Base-by-base conservation (phyloP, 2,329 filamentous ascomycete genomes). In the Nakataea oryzae region DNA sequence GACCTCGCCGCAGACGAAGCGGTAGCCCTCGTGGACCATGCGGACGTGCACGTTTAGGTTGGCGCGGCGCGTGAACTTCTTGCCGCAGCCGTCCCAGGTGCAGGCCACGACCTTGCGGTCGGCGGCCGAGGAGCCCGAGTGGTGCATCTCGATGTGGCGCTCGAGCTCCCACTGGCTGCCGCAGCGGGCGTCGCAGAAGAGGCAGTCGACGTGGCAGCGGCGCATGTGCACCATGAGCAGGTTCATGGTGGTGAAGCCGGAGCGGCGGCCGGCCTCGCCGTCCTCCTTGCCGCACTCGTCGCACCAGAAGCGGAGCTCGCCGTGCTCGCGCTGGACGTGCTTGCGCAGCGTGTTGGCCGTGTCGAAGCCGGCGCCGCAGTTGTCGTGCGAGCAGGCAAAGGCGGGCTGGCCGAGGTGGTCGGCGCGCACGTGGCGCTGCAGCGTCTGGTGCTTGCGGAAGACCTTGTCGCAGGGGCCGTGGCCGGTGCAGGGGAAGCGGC, bases 381-480 rank as follows among this genome's bases (percentile, higher is more conserved):
- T 28, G 21, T 69, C 68, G 63, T 87, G 79, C 1, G 79, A 77
- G 72, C 93, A 97, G 6, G 81, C 79, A 69, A 86, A 96, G 0
- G 90, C 86, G 57, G 87, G 85, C 63, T 88, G 75, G 30, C 87
- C 79, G 54, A 93, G 76, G 72, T 97, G 93, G 14, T 86, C 87
- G 12, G 85, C 84, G 61, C 87, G 85, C 65, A 96, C 84, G 71
- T 97, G 93, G 60, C 89, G 87, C 71, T 93, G 86, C 21, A 97
- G 80, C 0, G 92, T 96, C 66, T 91, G 86, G 71, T 91, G 88
- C 74, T 96, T 97, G 64, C 93, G 85, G 73, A 97, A 97, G 26
- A 85, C 86, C 74, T 91, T 84, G 24, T 83, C 82, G 74, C 92
- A 96, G 0, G 82, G 84, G 1, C 83, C 81, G 67, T 85, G 87